Evolutionary conservation across 768 basidiomycete genomes (phyloP).

Genomic region (Russula foetens): DNA sequence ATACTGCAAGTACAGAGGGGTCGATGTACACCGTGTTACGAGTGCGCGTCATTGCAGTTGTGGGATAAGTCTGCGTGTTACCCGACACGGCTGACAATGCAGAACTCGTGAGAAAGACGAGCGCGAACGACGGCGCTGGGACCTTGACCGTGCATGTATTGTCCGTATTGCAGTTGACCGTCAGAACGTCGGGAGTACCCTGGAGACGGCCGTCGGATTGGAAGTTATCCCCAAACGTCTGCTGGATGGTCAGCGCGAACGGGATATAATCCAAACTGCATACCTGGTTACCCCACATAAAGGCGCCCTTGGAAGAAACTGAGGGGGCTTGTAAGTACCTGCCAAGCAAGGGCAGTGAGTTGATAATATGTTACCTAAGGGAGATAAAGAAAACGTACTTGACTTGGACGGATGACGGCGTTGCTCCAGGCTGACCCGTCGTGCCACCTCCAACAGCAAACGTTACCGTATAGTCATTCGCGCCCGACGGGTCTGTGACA

Average conservation of each 20-base stretch:
- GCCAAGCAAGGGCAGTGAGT: background rate
- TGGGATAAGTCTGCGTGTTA: conserved; percentile 39
- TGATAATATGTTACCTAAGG: background rate
- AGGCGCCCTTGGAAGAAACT: conserved; percentile 52
- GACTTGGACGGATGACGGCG: conserved; percentile 42
- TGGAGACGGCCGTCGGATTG: conserved; percentile 59
- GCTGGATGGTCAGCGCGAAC: background rate
- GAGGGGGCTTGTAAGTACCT: conserved; percentile 52
- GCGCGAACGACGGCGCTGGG: conserved; percentile 62
- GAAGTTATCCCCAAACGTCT: conserved; percentile 57
- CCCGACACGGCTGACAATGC: conserved; percentile 32
- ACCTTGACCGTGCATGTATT: conserved; percentile 54
- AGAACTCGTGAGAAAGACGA: conserved; percentile 56
- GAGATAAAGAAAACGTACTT: conserved; percentile 34
- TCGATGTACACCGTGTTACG: conserved; percentile 50
- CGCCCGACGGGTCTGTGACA: conserved; percentile 50
- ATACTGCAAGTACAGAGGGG: conserved; percentile 46
- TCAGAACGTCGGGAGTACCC: conserved; percentile 47
- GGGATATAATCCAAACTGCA: conserved; percentile 8
- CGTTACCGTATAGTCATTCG: conserved; percentile 42
- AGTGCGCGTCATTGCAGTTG: conserved; percentile 48
- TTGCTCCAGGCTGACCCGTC: conserved; percentile 31
- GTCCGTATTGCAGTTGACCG: conserved; percentile 49
- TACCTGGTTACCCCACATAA: conserved; percentile 76
- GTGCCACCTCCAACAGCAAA: conserved; percentile 41